These are phyloP conservation scores for Neofusicoccum kwambonambiense DNA, from an alignment of 2,329 filamentous ascomycete genomes.

Conservation along the genomic window DNA sequence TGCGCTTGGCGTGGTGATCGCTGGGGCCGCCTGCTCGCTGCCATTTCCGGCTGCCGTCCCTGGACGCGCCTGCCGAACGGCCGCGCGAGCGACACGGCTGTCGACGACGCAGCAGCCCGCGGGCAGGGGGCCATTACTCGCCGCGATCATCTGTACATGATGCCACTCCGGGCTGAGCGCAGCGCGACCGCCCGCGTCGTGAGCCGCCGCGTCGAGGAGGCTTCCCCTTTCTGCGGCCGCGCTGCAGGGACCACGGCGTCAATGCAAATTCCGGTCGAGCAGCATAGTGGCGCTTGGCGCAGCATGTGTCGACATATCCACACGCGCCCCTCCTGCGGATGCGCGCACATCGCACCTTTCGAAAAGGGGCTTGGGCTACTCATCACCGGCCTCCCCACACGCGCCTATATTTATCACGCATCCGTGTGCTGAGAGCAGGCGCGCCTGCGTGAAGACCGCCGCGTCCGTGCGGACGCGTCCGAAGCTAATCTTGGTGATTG, in stretches of 20 bases:
- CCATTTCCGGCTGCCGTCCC: slow-evolving; percentile 1
- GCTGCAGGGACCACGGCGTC: slow-evolving; percentile 6
- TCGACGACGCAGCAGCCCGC: no score
- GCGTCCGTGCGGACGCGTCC: not conserved
- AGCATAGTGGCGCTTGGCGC: slow-evolving; percentile 5
- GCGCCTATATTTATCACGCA: slow-evolving; percentile 16
- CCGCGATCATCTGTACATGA: not conserved
- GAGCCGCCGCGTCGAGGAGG: not conserved
- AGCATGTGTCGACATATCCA: slow-evolving; percentile 2
- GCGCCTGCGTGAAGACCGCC: slow-evolving; percentile 3
- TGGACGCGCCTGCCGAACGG: not conserved
- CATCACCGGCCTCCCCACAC: slow-evolving; percentile 12
- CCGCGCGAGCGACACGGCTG: no score
- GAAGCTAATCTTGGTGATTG: slow-evolving; percentile 10
- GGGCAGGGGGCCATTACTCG: not conserved
- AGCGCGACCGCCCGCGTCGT: not conserved
- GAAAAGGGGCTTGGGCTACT: slow-evolving; percentile 5
- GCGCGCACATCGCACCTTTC: not conserved
- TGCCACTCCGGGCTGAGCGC: slow-evolving; percentile 7
- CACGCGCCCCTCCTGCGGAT: not conserved
- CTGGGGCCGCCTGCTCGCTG: not conserved
- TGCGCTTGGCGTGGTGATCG: not conserved
- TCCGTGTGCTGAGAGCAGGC: not conserved
- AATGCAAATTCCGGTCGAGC: not conserved
- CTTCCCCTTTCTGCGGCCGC: slow-evolving; percentile 5